Base-by-base conservation (phyloP, 495 filamentous ascomycete genomes). In the Sordaria brevicollis region DNA sequence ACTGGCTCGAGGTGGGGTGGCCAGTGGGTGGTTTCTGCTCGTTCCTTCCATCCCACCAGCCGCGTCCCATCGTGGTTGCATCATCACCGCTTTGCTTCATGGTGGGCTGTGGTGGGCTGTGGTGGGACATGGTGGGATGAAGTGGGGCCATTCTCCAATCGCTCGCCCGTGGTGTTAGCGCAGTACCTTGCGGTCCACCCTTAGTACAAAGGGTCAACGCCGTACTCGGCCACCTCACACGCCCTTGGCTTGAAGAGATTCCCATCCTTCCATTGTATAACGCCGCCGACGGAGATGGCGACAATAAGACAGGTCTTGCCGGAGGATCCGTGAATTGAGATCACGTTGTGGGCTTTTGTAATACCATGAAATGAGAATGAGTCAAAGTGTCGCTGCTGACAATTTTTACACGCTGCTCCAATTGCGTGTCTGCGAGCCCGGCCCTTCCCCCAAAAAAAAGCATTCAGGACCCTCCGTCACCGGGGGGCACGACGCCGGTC, bases 1-100 rank as follows among this genome's bases (percentile, higher is more conserved):
- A 19, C 38, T 41, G 38, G 38, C 67, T 35, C 35, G 70, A 72
- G 74, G 75, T 77, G 76, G 76, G 75, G 75, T 78, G 75, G 25
- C 73, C 41, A 43, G 39, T 54, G 43, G 43, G 43, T 25, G 43
- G 73, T 67, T 21, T 67, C 35, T 68, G 39, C 69, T 54, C 29
- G 66, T 38, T 66, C 36, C 41, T 43, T 54, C 49, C 49, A 62
- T 62, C 49, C 25, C 49, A 62, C 49, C 49, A 57, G 49, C 49
- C 21, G 49, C 4, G 21, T 57, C 36, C 68, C n/a, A 67, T 67
- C 35, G 72, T 69, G 65, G 65, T 77, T 77, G 75, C 75, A 77
- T 77, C 75, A 77, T 33, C 49, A 49, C 41, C 19, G 49, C 49
- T 62, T 6, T 31, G 43, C 43, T 54, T 19, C 43, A 3, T 8